These are phyloP conservation scores for Claviceps sp. DNA, from an alignment of 2,329 filamentous ascomycete species.

Conservation along the genomic window DNA sequence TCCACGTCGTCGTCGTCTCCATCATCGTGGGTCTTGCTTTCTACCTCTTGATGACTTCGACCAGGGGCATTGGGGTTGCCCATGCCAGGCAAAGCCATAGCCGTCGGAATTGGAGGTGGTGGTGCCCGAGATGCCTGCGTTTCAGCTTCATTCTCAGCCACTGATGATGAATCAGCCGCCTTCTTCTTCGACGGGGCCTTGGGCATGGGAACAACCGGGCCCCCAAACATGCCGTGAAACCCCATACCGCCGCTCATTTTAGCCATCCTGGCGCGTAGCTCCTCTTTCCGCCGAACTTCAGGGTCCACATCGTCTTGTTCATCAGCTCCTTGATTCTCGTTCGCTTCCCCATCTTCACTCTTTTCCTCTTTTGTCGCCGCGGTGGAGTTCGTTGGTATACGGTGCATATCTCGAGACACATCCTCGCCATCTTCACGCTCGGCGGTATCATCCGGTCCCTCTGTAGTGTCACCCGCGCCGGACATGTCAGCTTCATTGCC, in stretches of 20 bases:
- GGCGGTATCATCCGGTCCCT: constrained; percentile 46
- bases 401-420: constrained; percentile 24
- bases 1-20: not conserved
- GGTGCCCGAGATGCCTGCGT: constrained; percentile 25
- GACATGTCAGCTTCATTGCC: constrained; percentile 54
- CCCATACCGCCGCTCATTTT: constrained; percentile 98
- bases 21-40: constrained; percentile 11
- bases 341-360: constrained; percentile 32
- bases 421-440: constrained; percentile 67
- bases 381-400: constrained; percentile 22
- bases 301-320: constrained; percentile 80
- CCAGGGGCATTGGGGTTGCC: constrained; percentile 38
- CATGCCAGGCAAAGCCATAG: constrained; percentile 63
- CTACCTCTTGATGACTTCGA: constrained; percentile 23
- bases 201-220: constrained; percentile 52
- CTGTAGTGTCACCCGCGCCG: constrained; percentile 49
- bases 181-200: constrained; percentile 37
- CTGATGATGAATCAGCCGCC: constrained; percentile 17
- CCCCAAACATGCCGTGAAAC: constrained; percentile 87
- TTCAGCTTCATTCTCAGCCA: constrained; percentile 28
- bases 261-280: constrained; percentile 88
- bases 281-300: constrained; percentile 71
- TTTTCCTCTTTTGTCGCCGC: constrained; percentile 46
- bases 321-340: constrained; percentile 53
- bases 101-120: constrained; percentile 43